These are phyloP conservation scores for Saccharomyces hybrid DNA, from an alignment of 1,139 yeast species.

Conservation along the genomic window DNA sequence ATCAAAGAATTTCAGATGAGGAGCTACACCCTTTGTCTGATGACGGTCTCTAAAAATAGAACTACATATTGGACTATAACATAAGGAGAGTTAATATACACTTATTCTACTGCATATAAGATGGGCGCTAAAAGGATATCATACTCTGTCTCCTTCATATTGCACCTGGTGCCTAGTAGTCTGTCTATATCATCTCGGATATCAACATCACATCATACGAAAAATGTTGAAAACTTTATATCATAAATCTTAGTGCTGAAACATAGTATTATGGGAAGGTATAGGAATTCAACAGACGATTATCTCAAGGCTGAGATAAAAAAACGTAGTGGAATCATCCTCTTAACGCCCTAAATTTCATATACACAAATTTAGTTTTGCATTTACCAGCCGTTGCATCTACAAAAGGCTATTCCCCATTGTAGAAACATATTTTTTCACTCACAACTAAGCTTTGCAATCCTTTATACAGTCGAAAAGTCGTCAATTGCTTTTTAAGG, in stretches of 20 bases:
- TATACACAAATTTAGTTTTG: background rate
- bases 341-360: background rate
- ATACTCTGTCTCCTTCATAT: background rate
- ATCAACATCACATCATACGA: background rate
- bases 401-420: background rate
- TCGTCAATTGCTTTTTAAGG: background rate
- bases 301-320: background rate
- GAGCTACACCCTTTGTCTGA: constrained; percentile 8
- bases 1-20: constrained; percentile 8
- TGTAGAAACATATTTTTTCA: background rate
- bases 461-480: background rate
- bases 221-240: background rate
- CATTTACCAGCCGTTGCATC: background rate
- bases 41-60: background rate
- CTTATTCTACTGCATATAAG: background rate
- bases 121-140: background rate
- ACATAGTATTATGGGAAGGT: background rate
- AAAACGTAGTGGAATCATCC: background rate
- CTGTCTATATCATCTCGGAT: background rate
- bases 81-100: background rate
- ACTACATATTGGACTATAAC: background rate
- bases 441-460: background rate
- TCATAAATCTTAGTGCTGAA: background rate
- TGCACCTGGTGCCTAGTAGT: background rate
- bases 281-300: too few species aligned